Base-by-base conservation (phyloP, 2,329 filamentous ascomycete genomes). In the Hymenoscyphus repandus region DNA sequence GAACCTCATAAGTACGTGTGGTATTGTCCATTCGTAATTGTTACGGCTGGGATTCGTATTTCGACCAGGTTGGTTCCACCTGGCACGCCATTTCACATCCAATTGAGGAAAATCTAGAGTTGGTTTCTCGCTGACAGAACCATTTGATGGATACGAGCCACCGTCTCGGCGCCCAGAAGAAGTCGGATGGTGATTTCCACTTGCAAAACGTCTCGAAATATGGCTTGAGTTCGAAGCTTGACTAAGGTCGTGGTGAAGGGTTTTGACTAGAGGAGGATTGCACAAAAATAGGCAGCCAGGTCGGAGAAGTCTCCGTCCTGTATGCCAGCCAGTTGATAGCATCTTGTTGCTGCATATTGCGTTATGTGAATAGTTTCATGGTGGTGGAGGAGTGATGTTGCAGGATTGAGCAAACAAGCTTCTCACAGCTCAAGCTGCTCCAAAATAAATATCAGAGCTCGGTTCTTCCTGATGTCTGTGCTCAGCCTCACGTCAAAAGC, bases 61-160 rank as follows among this genome's bases (percentile, higher is more conserved):
- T 17, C 34, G 12, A 13, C 34, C 12, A 17, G 12, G 4, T 12
- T 41, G 27, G 13, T 44, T 30, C 62, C 63, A 65, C 50, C 44
- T 45, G 7, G 33, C 13, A 17, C 55, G 61, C 62, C 64, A 66
- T 60, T 64, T 62, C 38, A 45, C 47, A 47, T 66, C 64, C 13
- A 60, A 17, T 2, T 33, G 34, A 9, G 54, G 54, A 10, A 66
- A 53, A 37, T 64, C 50, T 30, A 65, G 30, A 22, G 37, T 36
- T 31, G 45, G 36, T 32, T 27, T 27, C 13, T 30, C 17, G 27
- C 12, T 10, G 13, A n/a, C 30, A 10, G 27, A 5, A 12, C 11
- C 18, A 32, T n/a, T 4, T 27, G 30, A 5, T 9, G 27, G 7
- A 44, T 44, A 9, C 32, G 11, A 9, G 18, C 42, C 33, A 15